Percentiles rank a stretch among this genome's conserved stretches.
Evolutionary conservation across 805 yeast genomes (phyloP).

Genomic region (Wickerhamiella azymoides): DNA sequence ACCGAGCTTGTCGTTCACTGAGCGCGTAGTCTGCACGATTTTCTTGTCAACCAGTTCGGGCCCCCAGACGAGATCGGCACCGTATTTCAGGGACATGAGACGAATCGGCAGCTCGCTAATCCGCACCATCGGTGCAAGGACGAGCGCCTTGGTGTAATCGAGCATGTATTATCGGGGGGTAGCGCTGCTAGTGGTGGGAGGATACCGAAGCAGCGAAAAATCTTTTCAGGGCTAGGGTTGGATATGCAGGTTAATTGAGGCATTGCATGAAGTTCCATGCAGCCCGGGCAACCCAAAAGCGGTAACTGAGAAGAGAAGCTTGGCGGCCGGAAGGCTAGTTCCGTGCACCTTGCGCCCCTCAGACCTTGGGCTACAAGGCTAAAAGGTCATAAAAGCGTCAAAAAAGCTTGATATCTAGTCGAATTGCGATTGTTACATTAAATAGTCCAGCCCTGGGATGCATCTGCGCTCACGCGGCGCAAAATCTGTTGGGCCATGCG

Average conservation of each 20-base stretch:
- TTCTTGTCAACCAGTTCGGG: constrained; percentile 91
- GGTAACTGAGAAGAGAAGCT: too few relatives aligned
- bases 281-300: too few relatives aligned
- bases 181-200: neutral
- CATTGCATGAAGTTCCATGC: neutral
- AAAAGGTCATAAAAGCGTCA: too few relatives aligned
- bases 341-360: too few relatives aligned
- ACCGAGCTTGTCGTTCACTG: constrained; percentile 33
- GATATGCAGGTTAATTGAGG: neutral
- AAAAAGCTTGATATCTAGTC: too few relatives aligned
- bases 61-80: constrained; percentile 93
- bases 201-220: neutral
- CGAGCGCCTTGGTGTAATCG: constrained; percentile 62
- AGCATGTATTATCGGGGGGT: constrained; percentile 30
- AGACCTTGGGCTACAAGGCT: too few relatives aligned
- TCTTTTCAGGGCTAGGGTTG: constrained; percentile 3
- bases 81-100: constrained; percentile 61
- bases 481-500: constrained; percentile 26
- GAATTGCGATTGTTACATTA: too few relatives aligned
- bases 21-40: constrained; percentile 53
- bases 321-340: too few relatives aligned
- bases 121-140: constrained; percentile 89
- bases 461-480: constrained; percentile 17
- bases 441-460: constrained; percentile 9
- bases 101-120: constrained; percentile 91